Evolutionary conservation across 1,139 yeast species (phyloP), one percentile per base, ranked within the genome.

Genomic region (Insectozyma bohioensis): DNA sequence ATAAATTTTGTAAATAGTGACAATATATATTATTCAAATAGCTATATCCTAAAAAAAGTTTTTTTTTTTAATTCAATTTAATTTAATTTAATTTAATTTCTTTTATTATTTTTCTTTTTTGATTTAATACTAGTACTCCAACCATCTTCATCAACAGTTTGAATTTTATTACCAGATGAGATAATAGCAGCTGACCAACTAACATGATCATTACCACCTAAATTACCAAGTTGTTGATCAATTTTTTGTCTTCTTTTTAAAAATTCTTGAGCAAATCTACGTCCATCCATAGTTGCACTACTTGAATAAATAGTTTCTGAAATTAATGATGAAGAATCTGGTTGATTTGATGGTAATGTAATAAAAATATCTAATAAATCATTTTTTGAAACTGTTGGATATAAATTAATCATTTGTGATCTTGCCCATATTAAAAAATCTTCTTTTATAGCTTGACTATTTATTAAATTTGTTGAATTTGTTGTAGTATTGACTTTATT

Each of bases 281-380:
- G 80, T 14, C 97, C 98, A 55, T 92, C 97, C 86, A 92, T 81
- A 2, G 94, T 84, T 2, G 94, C 77, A 18, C 96, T 85, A 45
- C 92, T 85, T 31, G 94, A 80, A 61, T 88, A 90, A 41, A 92
- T 80, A 10, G 97, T 86, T 55, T 92, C 98, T 3, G 95, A 82
- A 52, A 92, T 88, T 53, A 92, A 85, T 54, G 83, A 95, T 30
- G 74, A 69, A 1, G 95, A 79, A 47, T 88, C 96, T 5, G 69
- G 48, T 29, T 78, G 77, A 24, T 53, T 56, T 12, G 77, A 62
- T 23, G 97, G 97, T 43, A 92, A 72, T 34, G 90, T 80, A 37
- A 88, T 66, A 48, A 92, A 73, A 57, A 92, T 82, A 40, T 85
- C 82, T 37, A 92, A 66, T 35, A 92, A 78, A 52, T 85, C 96